Base-by-base conservation (phyloP, 1,284 basidiomycete species). In the Papiliotrema flavescens region DNA sequence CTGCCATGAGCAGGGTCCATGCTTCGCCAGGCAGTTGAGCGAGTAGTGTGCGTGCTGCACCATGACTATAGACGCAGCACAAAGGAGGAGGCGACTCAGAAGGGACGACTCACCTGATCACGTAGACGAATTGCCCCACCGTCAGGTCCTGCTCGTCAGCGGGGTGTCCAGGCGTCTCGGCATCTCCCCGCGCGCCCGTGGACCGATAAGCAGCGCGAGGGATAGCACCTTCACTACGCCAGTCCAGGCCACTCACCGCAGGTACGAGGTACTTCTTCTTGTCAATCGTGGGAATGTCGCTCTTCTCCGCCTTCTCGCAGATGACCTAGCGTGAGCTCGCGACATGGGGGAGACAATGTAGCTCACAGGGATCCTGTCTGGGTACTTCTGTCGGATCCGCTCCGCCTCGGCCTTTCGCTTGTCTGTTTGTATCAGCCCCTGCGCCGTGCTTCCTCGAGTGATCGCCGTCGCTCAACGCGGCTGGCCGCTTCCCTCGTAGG, bases 211-310 rank as follows among this genome's bases (percentile, higher is more conserved):
- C n/a, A n/a, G n/a, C n/a, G n/a, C n/a, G n/a, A n/a, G n/a, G n/a
- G n/a, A n/a, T n/a, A n/a, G n/a, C n/a, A n/a, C n/a, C n/a, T n/a
- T n/a, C n/a, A n/a, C n/a, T n/a, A n/a, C n/a, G n/a, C n/a, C n/a
- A n/a, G n/a, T n/a, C n/a, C n/a, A n/a, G 28, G 28, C 28, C 32
- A 75, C 78, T 47, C 45, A 94, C 91, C 51, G 93, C 95, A 51
- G 96, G 96, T 3, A 98, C 96, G 45, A 99, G 83, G 70, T 98
- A 99, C 82, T 98, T 99, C 89, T 98, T 98, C 90, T 99, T 99
- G 83, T 98, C 96, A 72, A 99, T 98, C 20, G 93, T 95, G 0
- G 94, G 92, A 73, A 98, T 98, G 78, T 99, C 96, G 54, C 94
- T 96, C 74, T 90, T 86, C 81, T 98, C 95, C 51, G 93, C 95